Percentiles rank a stretch among this genome's conserved stretches.
Conservation (phyloP, 495 filamentous ascomycete genomes). For the Aspergillus conjunctus region DNA sequence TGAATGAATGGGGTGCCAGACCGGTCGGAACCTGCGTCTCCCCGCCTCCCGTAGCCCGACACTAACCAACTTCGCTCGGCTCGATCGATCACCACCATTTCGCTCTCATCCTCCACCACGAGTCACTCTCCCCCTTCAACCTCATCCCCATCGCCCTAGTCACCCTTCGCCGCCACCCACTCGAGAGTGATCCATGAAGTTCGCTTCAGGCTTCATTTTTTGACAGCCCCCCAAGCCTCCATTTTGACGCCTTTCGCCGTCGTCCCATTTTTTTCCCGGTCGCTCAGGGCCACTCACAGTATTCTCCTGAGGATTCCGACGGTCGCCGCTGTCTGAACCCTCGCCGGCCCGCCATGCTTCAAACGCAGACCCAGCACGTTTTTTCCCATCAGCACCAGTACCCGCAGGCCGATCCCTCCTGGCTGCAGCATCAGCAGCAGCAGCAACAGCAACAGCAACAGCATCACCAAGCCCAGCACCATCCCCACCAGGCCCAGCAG, state of each 20-base stretch:
- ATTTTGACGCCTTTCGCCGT: constrained; percentile 18
- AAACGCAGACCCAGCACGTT: constrained; percentile 60
- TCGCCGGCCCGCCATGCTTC: constrained; percentile 48
- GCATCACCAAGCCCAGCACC: constrained; percentile 70
- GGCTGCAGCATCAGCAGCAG: constrained; percentile 70
- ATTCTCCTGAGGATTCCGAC: constrained; percentile 43
- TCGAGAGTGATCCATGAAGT: constrained; percentile 24
- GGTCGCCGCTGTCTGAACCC: constrained; percentile 31
- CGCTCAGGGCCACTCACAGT: constrained; percentile 28
- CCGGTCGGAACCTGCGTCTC: constrained; percentile 32
- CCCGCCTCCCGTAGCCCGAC: constrained; percentile 33
- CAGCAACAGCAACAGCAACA: constrained; percentile 58
- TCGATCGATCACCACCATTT: constrained; percentile 20
- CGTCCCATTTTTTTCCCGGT: constrained; percentile 21
- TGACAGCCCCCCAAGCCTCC: constrained; percentile 26
- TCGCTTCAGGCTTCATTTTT: constrained; percentile 25
- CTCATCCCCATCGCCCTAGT: background rate
- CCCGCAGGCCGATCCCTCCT: constrained; percentile 72
- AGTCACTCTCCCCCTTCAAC: constrained; percentile 7
- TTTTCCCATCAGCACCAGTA: constrained; percentile 84
- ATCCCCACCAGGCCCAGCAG: constrained; percentile 49
- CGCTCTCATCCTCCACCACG: constrained; percentile 19
- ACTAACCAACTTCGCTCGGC: constrained; percentile 19
- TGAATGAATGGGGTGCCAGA: background rate
- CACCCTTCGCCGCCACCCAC: constrained; percentile 7